Conservation (phyloP, 257 asterid species). For the Lithospermum erythrorhizon region DNA sequence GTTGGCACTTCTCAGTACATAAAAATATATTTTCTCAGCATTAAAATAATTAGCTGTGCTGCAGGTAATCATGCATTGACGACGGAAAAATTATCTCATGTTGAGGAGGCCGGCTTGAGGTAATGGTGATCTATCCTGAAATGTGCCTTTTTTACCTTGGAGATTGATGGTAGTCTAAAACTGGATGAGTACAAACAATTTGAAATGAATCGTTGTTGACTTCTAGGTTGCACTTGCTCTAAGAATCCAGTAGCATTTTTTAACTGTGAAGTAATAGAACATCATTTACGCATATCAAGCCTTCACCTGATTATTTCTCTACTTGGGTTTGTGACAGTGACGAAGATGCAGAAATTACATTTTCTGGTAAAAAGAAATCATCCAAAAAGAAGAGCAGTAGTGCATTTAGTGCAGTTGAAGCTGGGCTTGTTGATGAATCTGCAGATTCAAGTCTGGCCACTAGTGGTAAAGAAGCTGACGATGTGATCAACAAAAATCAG, state of each 20-base stretch:
- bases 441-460: conserved; percentile 11
- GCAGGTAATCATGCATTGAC: background rate
- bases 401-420: conserved; percentile 24
- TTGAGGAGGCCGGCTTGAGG: background rate
- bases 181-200: background rate
- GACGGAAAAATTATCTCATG: background rate
- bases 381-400: conserved; percentile 54
- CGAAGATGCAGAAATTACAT: conserved; percentile 39
- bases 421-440: conserved; percentile 24
- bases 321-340: conserved; percentile 20
- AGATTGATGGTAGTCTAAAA: background rate
- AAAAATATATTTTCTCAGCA: background rate
- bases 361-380: conserved; percentile 82
- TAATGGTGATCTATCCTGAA: background rate
- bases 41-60: background rate
- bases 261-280: background rate
- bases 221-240: background rate
- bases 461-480: conserved; percentile 12
- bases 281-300: background rate
- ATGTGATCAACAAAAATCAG: conserved; percentile 15
- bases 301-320: background rate
- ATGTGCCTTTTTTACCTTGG: background rate
- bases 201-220: background rate
- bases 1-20: background rate
- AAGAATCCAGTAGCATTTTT: background rate